Conservation (phyloP, 805 yeast genomes). For the Zygotorulaspora sp. region DNA sequence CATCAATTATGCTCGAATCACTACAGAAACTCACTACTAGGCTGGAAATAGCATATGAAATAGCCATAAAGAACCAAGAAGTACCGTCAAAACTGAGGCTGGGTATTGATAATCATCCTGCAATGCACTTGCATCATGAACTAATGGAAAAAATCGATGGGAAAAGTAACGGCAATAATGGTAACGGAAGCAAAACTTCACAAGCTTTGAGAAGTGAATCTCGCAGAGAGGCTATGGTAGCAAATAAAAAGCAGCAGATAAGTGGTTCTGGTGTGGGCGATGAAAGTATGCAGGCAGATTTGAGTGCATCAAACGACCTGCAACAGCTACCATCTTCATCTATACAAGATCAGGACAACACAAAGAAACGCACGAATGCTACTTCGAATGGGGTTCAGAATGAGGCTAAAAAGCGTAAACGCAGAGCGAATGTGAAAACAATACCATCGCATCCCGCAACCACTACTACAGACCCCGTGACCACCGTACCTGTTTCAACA, state of each 20-base stretch:
- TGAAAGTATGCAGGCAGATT: conserved; percentile 15
- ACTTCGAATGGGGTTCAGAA: conserved; percentile 25
- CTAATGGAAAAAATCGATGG: conserved; percentile 33
- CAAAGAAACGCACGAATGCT: conserved; percentile 18
- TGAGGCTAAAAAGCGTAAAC: conserved; percentile 22
- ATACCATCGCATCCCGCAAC: conserved; percentile 2
- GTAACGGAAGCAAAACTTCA: conserved; percentile 42
- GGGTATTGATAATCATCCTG: conserved; percentile 86
- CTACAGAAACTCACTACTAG: conserved; percentile 64
- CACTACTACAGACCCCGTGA: conserved; percentile 6
- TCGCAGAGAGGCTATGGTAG: conserved; percentile 89
- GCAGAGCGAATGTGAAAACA: conserved; percentile 12
- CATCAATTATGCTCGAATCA: conserved; percentile 81
- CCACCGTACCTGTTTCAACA: conserved; percentile 7
- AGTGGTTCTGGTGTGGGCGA: conserved; percentile 1
- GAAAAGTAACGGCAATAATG: conserved; percentile 13
- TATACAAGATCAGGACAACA: conserved; percentile 9
- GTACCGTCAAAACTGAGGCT: conserved; percentile 73
- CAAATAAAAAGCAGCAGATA: conserved; percentile 43
- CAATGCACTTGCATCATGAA: conserved; percentile 50
- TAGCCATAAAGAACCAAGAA: conserved; percentile 63
- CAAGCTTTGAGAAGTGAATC: conserved; percentile 78
- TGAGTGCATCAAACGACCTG: conserved; percentile 12
- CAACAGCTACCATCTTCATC: conserved; percentile 4
- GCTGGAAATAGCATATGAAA: conserved; percentile 74